Conservation (phyloP, 768 basidiomycete species). For the Russula sp. region DNA sequence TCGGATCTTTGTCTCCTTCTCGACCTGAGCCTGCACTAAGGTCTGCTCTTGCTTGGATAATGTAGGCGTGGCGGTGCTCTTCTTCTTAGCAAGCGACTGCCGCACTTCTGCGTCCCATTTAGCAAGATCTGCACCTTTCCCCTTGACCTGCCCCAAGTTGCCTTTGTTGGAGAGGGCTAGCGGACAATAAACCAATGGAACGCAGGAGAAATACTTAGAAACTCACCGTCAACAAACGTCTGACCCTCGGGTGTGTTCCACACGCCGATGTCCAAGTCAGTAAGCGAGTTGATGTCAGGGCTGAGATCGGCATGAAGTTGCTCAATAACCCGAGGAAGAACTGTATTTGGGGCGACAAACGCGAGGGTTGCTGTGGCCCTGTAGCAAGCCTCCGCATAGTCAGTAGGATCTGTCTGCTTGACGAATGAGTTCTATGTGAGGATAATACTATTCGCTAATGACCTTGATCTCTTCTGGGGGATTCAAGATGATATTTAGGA, state of each 20-base stretch:
- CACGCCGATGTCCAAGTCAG: constrained; percentile 69
- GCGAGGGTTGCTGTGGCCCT: constrained; percentile 67
- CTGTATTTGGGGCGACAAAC: constrained; percentile 67
- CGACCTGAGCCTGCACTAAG: constrained; percentile 76
- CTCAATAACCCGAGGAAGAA: constrained; percentile 64
- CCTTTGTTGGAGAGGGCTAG: constrained; percentile 60
- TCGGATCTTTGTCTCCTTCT: constrained; percentile 70
- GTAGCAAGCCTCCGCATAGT: constrained; percentile 54
- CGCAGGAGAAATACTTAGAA: background rate
- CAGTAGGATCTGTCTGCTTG: constrained; percentile 1
- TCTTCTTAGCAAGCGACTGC: constrained; percentile 77
- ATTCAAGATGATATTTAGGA: constrained; percentile 33
- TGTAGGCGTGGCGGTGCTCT: constrained; percentile 41
- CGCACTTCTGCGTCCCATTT: constrained; percentile 97
- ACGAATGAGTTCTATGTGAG: background rate
- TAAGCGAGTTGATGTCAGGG: constrained; percentile 52
- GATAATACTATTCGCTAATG: constrained; percentile 31
- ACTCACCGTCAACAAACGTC: constrained; percentile 68
- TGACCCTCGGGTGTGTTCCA: constrained; percentile 85
- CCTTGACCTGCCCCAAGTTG: constrained; percentile 53
- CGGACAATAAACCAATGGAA: background rate
- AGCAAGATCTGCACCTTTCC: constrained; percentile 83
- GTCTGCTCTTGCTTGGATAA: constrained; percentile 83
- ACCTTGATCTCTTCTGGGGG: constrained; percentile 12
- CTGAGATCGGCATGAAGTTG: constrained; percentile 66